Evolutionary conservation across 2,329 filamentous ascomycete genomes (phyloP).

Genomic region (Exophiala lecanii-corni): DNA sequence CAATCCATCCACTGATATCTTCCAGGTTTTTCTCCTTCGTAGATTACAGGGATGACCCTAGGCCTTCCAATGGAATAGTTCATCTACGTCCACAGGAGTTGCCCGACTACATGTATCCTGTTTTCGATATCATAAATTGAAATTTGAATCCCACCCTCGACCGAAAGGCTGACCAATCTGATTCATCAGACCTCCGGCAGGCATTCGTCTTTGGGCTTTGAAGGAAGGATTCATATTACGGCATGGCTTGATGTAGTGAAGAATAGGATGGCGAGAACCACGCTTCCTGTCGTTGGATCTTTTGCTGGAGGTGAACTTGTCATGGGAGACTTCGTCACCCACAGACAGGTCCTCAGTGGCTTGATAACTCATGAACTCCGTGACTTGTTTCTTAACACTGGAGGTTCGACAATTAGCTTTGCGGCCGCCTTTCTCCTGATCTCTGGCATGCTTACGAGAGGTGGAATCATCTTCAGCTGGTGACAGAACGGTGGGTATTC

Average conservation of each 20-base stretch:
- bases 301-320: not conserved
- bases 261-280: no score
- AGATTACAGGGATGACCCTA: no score
- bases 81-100: no score
- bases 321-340: not conserved
- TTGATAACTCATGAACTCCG: not conserved
- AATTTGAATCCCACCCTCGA: no score
- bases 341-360: not conserved
- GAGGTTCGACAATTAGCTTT: not conserved
- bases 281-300: not conserved
- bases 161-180: not conserved
- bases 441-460: not conserved
- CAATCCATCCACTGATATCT: no score
- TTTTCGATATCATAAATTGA: no score
- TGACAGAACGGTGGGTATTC: no score
- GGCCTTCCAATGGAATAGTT: no score
- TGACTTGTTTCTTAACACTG: not conserved
- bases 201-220: not conserved
- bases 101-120: no score
- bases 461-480: not conserved
- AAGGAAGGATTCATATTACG: no score
- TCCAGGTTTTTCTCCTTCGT: no score
- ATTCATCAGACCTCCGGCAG: not conserved
- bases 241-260: no score
- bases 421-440: not conserved